Percentiles rank a stretch among this genome's conserved stretches.
Conservation (phyloP, 331 rosid species). For the Quercus phellos region DNA sequence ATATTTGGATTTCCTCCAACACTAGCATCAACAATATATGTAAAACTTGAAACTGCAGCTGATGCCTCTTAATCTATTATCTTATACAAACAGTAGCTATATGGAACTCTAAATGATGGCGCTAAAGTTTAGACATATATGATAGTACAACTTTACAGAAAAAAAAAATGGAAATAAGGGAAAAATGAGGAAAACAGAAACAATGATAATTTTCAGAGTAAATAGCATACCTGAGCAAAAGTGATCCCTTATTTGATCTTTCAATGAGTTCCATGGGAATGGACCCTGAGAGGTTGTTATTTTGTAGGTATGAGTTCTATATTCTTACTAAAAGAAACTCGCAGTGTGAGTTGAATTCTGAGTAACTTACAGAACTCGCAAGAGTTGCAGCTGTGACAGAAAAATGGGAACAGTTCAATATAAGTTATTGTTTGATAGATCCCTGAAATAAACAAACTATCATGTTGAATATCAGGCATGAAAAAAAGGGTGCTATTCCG, state of each 20-base stretch:
- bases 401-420: conserved; percentile 43
- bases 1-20: not conserved
- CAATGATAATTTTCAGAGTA: not conserved
- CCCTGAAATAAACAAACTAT: conserved; percentile 26
- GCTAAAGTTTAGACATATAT: no score
- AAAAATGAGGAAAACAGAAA: not conserved
- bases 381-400: conserved; percentile 27
- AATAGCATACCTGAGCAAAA: conserved; percentile 30
- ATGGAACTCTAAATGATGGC: no score
- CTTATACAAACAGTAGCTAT: no score
- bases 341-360: not conserved
- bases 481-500: no score
- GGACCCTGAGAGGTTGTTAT: conserved; percentile 37
- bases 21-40: conserved; percentile 10
- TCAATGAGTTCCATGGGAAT: conserved; percentile 34
- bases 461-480: no score
- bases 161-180: not conserved
- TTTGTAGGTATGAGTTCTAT: conserved; percentile 7
- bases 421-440: conserved; percentile 43
- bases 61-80: no score
- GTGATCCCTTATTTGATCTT: conserved; percentile 28
- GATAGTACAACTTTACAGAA: no score
- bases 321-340: not conserved
- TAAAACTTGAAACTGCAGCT: no score
- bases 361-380: conserved; percentile 25